Conservation (phyloP, 192 early-diverging fungal species). For the Piromyces sp. region DNA sequence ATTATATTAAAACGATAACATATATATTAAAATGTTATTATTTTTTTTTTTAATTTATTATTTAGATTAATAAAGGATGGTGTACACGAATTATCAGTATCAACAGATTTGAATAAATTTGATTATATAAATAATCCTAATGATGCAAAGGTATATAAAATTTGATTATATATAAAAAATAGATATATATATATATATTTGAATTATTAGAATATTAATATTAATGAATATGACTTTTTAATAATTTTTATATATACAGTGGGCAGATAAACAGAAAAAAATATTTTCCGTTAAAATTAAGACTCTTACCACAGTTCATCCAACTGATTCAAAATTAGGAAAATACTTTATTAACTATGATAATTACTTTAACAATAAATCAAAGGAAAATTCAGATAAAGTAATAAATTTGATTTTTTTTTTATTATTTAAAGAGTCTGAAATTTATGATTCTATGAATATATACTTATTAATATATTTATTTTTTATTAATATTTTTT, state of each 20-base stretch:
- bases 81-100: not conserved
- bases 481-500: not conserved
- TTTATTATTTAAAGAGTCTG: too few relatives aligned
- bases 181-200: too few relatives aligned
- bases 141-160: not conserved
- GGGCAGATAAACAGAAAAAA: not conserved
- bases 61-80: not conserved
- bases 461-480: too few relatives aligned
- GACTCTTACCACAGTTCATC: not conserved
- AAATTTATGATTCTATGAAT: too few relatives aligned
- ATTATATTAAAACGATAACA: too few relatives aligned
- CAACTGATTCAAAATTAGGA: not conserved
- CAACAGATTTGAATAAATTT: not conserved
- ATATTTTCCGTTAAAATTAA: not conserved
- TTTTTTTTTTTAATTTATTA: too few relatives aligned
- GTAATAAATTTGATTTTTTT: not conserved
- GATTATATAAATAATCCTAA: not conserved
- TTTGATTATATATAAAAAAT: not conserved
- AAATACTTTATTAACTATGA: not conserved
- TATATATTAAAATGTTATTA: too few relatives aligned
- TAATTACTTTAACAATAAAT: not conserved
- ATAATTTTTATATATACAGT: too few relatives aligned
- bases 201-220: not conserved
- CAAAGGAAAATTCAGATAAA: not conserved
- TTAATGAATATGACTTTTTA: too few relatives aligned